These are phyloP conservation scores for Coprinopsis cinerea DNA, from an alignment of 768 basidiomycete species.

Conservation along the genomic window DNA sequence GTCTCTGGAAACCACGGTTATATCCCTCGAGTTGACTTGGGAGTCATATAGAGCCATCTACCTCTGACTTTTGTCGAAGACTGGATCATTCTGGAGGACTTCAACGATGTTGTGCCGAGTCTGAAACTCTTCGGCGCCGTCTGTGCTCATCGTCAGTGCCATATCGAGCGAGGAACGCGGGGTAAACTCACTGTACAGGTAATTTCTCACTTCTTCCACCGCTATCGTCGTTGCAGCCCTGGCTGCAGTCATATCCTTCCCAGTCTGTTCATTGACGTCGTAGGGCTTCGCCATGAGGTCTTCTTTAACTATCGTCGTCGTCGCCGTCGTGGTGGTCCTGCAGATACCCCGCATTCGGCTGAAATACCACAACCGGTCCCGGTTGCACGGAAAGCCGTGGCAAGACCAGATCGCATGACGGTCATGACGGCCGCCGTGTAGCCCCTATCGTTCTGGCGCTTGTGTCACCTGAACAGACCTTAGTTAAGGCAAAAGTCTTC, in stretches of 20 bases:
- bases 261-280: conserved; percentile 42
- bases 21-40: neutral
- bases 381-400: too few relatives aligned
- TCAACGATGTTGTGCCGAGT: conserved; percentile 36
- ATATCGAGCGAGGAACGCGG: neutral
- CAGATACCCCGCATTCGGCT: too few relatives aligned
- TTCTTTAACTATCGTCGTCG: too few relatives aligned
- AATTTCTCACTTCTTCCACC: conserved; percentile 36
- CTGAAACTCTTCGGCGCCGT: conserved; percentile 45
- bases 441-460: too few relatives aligned
- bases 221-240: conserved; percentile 38
- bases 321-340: too few relatives aligned
- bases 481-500: too few relatives aligned
- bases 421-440: too few relatives aligned
- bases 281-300: conserved; percentile 11
- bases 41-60: conserved; percentile 16
- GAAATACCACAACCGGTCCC: too few relatives aligned
- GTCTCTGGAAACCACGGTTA: conserved; percentile 29
- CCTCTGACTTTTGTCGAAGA: conserved; percentile 57
- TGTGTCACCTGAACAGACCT: too few relatives aligned
- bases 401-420: too few relatives aligned
- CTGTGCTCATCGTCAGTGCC: conserved; percentile 24
- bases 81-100: conserved; percentile 46
- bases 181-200: conserved; percentile 43
- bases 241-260: conserved; percentile 46